Conservation (phyloP, 306 rosid species). For the Quercus glauca region DNA sequence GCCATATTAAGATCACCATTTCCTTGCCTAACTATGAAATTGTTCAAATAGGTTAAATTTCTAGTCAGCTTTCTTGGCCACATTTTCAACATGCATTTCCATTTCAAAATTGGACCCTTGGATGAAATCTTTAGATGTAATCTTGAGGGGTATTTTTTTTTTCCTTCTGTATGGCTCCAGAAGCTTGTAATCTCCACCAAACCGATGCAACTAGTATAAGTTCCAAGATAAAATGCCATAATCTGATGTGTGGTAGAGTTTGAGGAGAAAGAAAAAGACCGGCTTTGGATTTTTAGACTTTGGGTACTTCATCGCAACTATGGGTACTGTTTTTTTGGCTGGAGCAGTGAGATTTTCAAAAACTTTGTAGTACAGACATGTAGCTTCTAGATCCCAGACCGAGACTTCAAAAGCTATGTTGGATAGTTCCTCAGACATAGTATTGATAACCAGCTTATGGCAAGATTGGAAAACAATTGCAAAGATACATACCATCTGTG, state of each 20-base stretch:
- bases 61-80: too few species aligned
- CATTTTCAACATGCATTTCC: too few species aligned
- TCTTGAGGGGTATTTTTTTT: slow-evolving; percentile 67
- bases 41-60: too few species aligned
- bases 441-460: slow-evolving; percentile 72
- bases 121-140: slow-evolving; percentile 51
- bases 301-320: slow-evolving; percentile 78
- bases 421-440: slow-evolving; percentile 62
- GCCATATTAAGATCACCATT: too few species aligned
- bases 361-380: slow-evolving; percentile 62
- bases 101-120: too few species aligned
- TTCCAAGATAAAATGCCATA: slow-evolving; percentile 66
- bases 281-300: slow-evolving; percentile 65
- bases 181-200: slow-evolving; percentile 79
- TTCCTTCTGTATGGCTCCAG: slow-evolving; percentile 38
- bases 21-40: too few species aligned
- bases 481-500: background rate
- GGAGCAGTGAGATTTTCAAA: slow-evolving; percentile 52
- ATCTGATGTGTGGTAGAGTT: slow-evolving; percentile 65
- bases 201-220: slow-evolving; percentile 88
- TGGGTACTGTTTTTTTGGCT: slow-evolving; percentile 56
- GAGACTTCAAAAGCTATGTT: slow-evolving; percentile 71
- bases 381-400: slow-evolving; percentile 90
- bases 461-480: slow-evolving; percentile 31
- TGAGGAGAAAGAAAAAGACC: slow-evolving; percentile 86